These are phyloP conservation scores for Nissolia schottii DNA, from an alignment of 306 rosid species.

Conservation along the genomic window DNA sequence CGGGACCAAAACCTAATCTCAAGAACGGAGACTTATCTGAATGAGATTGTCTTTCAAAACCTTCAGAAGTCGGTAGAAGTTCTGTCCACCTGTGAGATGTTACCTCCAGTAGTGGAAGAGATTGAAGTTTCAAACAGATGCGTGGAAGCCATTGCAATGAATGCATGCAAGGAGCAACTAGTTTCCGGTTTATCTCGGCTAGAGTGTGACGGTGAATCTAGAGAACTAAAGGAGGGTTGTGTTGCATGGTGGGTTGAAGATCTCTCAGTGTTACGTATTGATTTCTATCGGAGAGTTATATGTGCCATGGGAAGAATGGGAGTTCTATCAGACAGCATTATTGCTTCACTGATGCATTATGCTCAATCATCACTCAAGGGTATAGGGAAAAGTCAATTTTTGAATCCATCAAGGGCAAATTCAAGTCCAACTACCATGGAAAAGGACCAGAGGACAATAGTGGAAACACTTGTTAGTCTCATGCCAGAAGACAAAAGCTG, in stretches of 20 bases:
- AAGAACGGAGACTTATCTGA: conserved; percentile 56
- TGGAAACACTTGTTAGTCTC: conserved; percentile 65
- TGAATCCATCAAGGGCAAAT: conserved; percentile 47
- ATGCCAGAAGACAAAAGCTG: conserved; percentile 62
- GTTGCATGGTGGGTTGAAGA: conserved; percentile 86
- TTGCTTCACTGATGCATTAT: conserved; percentile 72
- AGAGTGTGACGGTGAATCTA: conserved; percentile 45
- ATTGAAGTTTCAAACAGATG: conserved; percentile 60
- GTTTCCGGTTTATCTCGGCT: conserved; percentile 55
- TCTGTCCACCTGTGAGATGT: conserved; percentile 53
- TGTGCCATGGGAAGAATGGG: conserved; percentile 64
- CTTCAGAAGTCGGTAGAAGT: conserved; percentile 77
- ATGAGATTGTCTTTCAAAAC: conserved; percentile 55
- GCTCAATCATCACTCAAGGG: conserved; percentile 78
- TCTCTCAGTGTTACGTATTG: conserved; percentile 53
- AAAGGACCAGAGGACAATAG: conserved; percentile 47
- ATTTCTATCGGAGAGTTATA: conserved; percentile 61
- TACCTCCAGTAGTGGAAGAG: conserved; percentile 54
- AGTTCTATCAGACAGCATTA: conserved; percentile 57
- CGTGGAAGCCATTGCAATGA: conserved; percentile 77
- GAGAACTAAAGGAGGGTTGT: conserved; percentile 49
- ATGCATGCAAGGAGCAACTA: conserved; percentile 77
- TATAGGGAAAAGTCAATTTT: conserved; percentile 57
- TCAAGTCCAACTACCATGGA: conserved; percentile 37
- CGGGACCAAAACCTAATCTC: conserved; percentile 64